Percentiles rank a stretch among this genome's conserved stretches.
Conservation (phyloP, 2,329 filamentous ascomycete genomes). For the Beauveria medogensis region DNA sequence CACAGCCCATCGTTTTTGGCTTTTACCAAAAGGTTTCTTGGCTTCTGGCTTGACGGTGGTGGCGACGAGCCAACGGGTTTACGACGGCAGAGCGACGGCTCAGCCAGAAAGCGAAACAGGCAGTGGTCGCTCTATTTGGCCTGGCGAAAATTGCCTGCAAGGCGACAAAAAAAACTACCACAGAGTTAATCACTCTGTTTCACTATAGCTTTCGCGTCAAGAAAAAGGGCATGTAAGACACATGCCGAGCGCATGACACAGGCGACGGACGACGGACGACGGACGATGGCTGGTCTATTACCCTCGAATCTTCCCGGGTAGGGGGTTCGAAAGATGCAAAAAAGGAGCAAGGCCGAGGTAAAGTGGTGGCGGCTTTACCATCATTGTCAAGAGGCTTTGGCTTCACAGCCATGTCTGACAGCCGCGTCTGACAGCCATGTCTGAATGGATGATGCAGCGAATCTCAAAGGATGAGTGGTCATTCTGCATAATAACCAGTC, state of each 20-base stretch:
- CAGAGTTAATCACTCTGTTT: slow-evolving; percentile 25
- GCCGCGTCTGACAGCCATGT: slow-evolving; percentile 27
- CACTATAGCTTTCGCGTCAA: slow-evolving; percentile 46
- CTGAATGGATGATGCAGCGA: slow-evolving; percentile 36
- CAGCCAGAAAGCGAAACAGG: slow-evolving; percentile 45
- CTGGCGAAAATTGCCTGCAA: slow-evolving; percentile 31
- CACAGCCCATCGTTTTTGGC: slow-evolving; percentile 40
- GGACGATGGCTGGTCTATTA: slow-evolving; percentile 52
- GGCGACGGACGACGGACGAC: slow-evolving; percentile 35
- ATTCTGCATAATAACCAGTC: slow-evolving; percentile 35
- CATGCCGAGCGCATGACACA: slow-evolving; percentile 48
- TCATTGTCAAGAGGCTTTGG: slow-evolving; percentile 41
- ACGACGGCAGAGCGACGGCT: slow-evolving; percentile 48
- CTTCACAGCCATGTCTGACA: slow-evolving; percentile 46
- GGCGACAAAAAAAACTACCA: slow-evolving; percentile 20
- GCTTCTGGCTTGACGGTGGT: slow-evolving; percentile 46
- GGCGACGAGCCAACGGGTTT: slow-evolving; percentile 34
- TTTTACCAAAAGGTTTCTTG: slow-evolving; percentile 27
- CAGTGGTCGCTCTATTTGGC: slow-evolving; percentile 40
- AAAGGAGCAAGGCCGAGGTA: slow-evolving; percentile 35
- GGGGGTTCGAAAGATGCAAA: slow-evolving; percentile 31
- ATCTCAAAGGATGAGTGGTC: slow-evolving; percentile 24
- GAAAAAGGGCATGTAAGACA: slow-evolving; percentile 56
- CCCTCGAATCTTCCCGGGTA: slow-evolving; percentile 34
- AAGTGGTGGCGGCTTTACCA: slow-evolving; percentile 30